Conservation (phyloP, 225 moss, liverwort and hornwort species). For the Takakia lepidozioides region DNA sequence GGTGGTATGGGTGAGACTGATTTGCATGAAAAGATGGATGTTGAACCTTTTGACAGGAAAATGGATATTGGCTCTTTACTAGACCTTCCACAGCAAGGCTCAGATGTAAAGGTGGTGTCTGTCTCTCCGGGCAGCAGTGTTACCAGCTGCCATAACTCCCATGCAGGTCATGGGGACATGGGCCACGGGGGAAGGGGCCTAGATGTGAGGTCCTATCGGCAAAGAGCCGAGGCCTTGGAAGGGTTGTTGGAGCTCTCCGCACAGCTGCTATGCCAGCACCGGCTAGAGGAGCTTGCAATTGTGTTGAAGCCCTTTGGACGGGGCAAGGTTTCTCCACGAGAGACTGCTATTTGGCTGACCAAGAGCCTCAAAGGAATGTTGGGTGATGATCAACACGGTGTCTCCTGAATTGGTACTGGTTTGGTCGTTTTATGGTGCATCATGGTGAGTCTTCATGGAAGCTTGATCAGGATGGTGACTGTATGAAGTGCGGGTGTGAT, state of each 20-base stretch:
- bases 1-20: slow-evolving; percentile 68
- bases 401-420: too few relatives aligned
- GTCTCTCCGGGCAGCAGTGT: slow-evolving; percentile 35
- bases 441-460: too few relatives aligned
- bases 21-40: slow-evolving; percentile 65
- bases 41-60: slow-evolving; percentile 78
- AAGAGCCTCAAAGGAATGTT: too few relatives aligned
- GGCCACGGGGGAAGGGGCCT: slow-evolving; percentile 50
- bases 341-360: too few relatives aligned
- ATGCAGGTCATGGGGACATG: slow-evolving; percentile 41
- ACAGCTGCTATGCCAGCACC: slow-evolving; percentile 85
- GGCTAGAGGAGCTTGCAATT: slow-evolving; percentile 88
- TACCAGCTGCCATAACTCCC: slow-evolving; percentile 26
- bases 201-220: slow-evolving; percentile 85
- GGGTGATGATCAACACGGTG: too few relatives aligned
- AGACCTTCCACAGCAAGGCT: slow-evolving; percentile 61
- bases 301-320: slow-evolving; percentile 94
- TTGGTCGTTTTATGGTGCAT: too few relatives aligned
- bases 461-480: too few relatives aligned
- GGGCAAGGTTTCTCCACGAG: slow-evolving; percentile 92
- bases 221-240: slow-evolving; percentile 94
- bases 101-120: slow-evolving; percentile 61
- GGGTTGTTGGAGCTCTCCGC: slow-evolving; percentile 93
- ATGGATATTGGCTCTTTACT: slow-evolving; percentile 91
- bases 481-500: too few relatives aligned